Evolutionary conservation across 257 asterid species (phyloP).

Genomic region (Linaria vulgaris): DNA sequence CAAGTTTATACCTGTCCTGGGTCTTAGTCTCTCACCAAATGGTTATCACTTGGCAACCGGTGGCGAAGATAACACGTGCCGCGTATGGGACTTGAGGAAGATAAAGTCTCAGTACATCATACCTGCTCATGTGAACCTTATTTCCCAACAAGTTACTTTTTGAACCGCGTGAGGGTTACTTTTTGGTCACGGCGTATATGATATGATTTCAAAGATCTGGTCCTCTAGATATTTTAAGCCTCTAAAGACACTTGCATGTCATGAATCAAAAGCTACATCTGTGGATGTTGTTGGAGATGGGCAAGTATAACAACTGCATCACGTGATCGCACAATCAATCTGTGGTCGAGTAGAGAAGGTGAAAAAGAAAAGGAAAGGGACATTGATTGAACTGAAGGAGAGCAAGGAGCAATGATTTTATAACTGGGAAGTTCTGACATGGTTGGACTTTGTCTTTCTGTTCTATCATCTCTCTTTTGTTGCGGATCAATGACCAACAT

Average conservation of each 20-base stretch:
- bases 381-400: no score
- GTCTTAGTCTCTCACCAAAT: conserved; percentile 83
- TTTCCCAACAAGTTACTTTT: conserved; percentile 92
- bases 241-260: conserved; percentile 74
- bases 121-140: conserved; percentile 91
- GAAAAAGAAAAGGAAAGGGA: no score
- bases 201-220: conserved; percentile 91
- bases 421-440: no score
- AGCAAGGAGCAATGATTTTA: not conserved
- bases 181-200: conserved; percentile 84
- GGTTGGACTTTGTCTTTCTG: no score
- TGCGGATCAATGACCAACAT: no score
- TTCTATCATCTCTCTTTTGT: no score
- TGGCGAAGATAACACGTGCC: conserved; percentile 95
- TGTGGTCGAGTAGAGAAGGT: conserved; percentile 64
- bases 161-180: conserved; percentile 93
- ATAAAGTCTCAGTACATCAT: conserved; percentile 65
- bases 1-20: conserved; percentile 90
- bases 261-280: conserved; percentile 84
- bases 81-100: conserved; percentile 94
- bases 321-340: conserved; percentile 87
- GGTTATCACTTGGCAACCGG: conserved; percentile 96
- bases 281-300: conserved; percentile 84
- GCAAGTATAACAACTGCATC: conserved; percentile 75
- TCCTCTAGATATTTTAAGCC: conserved; percentile 88